Base-by-base conservation (phyloP, 108 stramenopile genomes). In the Bacterosira constricta region DNA sequence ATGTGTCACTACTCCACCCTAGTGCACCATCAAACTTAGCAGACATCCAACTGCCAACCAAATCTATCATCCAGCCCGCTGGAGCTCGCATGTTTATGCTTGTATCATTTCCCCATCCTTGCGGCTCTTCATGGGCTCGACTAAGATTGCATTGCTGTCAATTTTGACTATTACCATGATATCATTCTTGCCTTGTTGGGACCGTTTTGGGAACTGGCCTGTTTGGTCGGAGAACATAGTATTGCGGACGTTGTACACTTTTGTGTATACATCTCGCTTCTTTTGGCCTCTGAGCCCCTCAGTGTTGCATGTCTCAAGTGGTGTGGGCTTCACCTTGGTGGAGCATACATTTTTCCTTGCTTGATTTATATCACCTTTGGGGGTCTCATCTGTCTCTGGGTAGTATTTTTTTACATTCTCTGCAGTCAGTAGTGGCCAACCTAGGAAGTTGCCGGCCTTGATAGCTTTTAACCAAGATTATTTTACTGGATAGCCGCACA, bases 181-280 rank as follows among this genome's bases (percentile, higher is more conserved):
- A 46, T 70, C 58, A 29, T 68, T 38, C 62, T 73, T 69, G 4
- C 69, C 80, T 21, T 15, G 41, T 0, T 13, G 21, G 0, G 71
- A 74, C n/a, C 45, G 34, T 15, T 27, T 29, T 18, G 50, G 31
- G 18, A 84, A 65, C 0, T 49, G 37, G 2, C 83, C 83, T 2
- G 77, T 75, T 66, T 82, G 77, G 52, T 84, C 83, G 0, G 79
- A 57, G 66, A 73, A 81, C 53, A 78, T 78, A 31, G 58, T 29
- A 12, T 63, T 46, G 11, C 57, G 41, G 0, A 55, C 61, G 46
- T 64, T 42, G 13, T 53, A 63, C 11, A 72, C 42, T 31, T 44
- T 37, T 17, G 61, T 30, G 69, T 71, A 71, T 0, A 71, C 69
- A 23, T 62, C 51, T 30, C 47, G 35, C 30, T 53, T 25, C 39